These are phyloP conservation scores for Bondarzewia mesenterica DNA, from an alignment of 1,284 basidiomycete species.

Conservation along the genomic window DNA sequence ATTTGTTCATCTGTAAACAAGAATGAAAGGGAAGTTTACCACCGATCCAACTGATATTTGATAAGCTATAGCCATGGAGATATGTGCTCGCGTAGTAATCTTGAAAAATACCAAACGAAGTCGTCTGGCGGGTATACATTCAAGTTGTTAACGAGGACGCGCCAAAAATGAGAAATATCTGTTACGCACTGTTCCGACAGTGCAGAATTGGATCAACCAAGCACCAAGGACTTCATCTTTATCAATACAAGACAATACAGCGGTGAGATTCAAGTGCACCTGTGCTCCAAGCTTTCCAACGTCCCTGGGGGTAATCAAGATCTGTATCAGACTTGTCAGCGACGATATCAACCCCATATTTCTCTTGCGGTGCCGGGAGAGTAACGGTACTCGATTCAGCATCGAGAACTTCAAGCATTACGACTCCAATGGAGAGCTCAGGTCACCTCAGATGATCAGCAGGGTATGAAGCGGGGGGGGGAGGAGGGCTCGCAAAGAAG, in stretches of 20 bases:
- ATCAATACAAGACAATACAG: not conserved
- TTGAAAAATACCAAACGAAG: conserved; percentile 15
- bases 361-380: no score
- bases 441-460: no score
- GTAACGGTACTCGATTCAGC: no score
- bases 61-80: conserved; percentile 13
- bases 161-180: not conserved
- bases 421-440: no score
- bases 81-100: conserved; percentile 13
- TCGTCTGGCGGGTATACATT: not conserved
- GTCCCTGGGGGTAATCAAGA: conserved; percentile 5
- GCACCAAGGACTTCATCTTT: conserved; percentile 1
- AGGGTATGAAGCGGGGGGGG: no score
- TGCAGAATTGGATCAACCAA: conserved; percentile 6
- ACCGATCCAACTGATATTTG: conserved; percentile 18
- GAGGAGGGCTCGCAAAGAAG: no score
- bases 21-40: not conserved
- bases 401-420: no score
- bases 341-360: no score
- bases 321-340: no score
- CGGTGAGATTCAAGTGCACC: not conserved
- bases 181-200: conserved; percentile 6
- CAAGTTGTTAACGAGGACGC: not conserved
- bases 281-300: conserved; percentile 5
- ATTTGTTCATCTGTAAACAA: not conserved